phyloP scores from a whole-genome alignment of 2,329 filamentous ascomycete genomes.

The Anisogramma anomala region DNA sequence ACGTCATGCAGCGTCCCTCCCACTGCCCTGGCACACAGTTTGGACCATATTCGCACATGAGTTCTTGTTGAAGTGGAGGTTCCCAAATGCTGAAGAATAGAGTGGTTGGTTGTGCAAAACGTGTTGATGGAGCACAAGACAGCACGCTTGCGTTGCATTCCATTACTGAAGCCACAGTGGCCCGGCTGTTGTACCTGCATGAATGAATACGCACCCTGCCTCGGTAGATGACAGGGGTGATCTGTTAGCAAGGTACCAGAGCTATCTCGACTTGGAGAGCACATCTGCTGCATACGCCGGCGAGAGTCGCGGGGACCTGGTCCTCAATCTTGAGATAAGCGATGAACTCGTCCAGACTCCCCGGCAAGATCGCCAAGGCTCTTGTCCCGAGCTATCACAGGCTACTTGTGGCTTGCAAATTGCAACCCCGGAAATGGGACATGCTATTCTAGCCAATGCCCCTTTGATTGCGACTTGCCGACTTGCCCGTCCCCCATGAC shows the following conservation, averaged over 20 bases:
- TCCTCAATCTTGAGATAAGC: too few relatives aligned
- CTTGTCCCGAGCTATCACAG: conserved; percentile 2
- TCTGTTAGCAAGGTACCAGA: background rate
- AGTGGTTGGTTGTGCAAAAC: too few relatives aligned
- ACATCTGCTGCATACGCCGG: too few relatives aligned
- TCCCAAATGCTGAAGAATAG: too few relatives aligned
- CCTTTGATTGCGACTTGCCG: conserved; percentile 14
- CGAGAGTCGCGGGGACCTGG: too few relatives aligned
- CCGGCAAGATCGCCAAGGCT: conserved; percentile 6
- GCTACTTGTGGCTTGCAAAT: conserved; percentile 2
- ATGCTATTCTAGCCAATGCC: background rate
- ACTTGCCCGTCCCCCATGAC: conserved; percentile 8
- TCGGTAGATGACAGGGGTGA: background rate
- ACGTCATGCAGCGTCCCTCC: conserved; percentile 1
- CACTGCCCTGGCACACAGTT: background rate
- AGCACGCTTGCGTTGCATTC: too few relatives aligned
- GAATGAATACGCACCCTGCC: background rate
- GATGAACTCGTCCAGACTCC: too few relatives aligned
- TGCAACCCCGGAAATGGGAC: background rate
- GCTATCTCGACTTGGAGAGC: too few relatives aligned
- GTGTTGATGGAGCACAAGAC: too few relatives aligned
- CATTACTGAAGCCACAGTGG: too few relatives aligned
- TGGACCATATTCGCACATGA: background rate
- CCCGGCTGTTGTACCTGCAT: too few relatives aligned
- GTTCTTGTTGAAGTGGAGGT: too few relatives aligned